Percentiles rank a stretch among this genome's conserved stretches.
These are phyloP conservation scores for Vitis rupestris DNA, from an alignment of 164 flowering plant genomes.

Conservation along the genomic window DNA sequence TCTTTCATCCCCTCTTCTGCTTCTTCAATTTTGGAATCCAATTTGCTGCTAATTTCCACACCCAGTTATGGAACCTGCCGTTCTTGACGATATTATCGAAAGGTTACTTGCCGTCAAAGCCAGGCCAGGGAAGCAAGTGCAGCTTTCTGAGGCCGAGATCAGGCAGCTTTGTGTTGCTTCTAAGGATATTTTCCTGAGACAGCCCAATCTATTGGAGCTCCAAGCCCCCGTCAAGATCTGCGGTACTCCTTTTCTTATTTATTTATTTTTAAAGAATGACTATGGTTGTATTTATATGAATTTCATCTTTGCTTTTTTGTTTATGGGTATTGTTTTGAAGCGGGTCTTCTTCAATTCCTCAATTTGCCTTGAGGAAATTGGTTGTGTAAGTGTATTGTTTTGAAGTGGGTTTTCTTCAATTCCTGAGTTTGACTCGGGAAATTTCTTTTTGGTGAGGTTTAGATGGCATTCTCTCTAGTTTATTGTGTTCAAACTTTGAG, in stretches of 20 bases:
- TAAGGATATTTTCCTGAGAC: slow-evolving; percentile 47
- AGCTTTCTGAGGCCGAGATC: slow-evolving; percentile 53
- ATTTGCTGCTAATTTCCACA: not conserved
- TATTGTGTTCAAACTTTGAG: not conserved
- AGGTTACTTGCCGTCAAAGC: slow-evolving; percentile 41
- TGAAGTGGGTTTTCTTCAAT: not conserved
- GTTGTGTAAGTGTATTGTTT: not conserved
- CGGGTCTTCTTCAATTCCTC: not conserved
- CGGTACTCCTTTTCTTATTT: slow-evolving; percentile 24
- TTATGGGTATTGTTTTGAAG: not conserved
- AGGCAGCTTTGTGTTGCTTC: slow-evolving; percentile 49
- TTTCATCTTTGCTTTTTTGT: not conserved
- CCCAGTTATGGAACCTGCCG: slow-evolving; percentile 19
- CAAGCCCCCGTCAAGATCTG: slow-evolving; percentile 68
- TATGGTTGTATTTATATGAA: not conserved
- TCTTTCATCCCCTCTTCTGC: not conserved
- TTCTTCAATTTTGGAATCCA: not conserved
- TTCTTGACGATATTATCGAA: slow-evolving; percentile 36
- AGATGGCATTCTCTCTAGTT: slow-evolving; percentile 1
- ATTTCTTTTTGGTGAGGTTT: slow-evolving; percentile 1
- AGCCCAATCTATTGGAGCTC: slow-evolving; percentile 62
- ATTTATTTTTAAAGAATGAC: not conserved
- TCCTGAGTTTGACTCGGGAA: not conserved
- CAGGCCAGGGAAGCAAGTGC: slow-evolving; percentile 49
- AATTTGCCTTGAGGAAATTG: not conserved